Evolutionary conservation across 2,329 filamentous ascomycete genomes (phyloP), one percentile per base, ranked within the genome.

Genomic region (Akanthomyces uredinophilus): DNA sequence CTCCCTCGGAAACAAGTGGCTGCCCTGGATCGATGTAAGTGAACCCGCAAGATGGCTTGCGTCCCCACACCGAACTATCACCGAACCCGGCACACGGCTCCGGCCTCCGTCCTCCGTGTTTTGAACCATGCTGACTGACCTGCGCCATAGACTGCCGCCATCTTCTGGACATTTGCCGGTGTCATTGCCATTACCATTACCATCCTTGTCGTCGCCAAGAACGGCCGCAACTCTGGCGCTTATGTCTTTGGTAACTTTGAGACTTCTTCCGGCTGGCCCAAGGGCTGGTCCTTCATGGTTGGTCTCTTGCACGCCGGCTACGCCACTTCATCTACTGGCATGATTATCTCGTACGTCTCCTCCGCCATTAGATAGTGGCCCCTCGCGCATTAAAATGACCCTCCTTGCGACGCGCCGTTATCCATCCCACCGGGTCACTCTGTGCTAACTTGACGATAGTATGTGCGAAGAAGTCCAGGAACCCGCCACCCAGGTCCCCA

Each of bases 391-490:
- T 64, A 44, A 3, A 62, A 56, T 52, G 64, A 5, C 18, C 20
- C 6, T 24, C 10, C 20, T 63, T 58, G 39, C 27, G 27, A 4
- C 62, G 65, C 37, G 35, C 22, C 32, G 32, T 27, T 13, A 29
- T 37, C 68, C 35, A 29, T 27, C 68, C 32, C 68, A 49, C 39
- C 44, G 22, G 22, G 22, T 4, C 6, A 1, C 14, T 3, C 16
- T 29, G 16, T 43, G 11, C 46, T 66, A 56, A 66, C 46, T 13
- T 24, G 14, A 20, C 54, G 64, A 43, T 64, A 88, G 84, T 65
- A 91, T 90, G 88, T 90, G 87, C 68, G 88, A 91, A 74, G 88
- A 91, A 72, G 87, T 90, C 14, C 79, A 82, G 70, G 76, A 85
- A 53, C 88, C 88, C 5, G 79, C 85, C 0, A 83, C 80, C 2